Base-by-base conservation (phyloP, 2,329 filamentous ascomycete species). In the Aspergillus flavus region DNA sequence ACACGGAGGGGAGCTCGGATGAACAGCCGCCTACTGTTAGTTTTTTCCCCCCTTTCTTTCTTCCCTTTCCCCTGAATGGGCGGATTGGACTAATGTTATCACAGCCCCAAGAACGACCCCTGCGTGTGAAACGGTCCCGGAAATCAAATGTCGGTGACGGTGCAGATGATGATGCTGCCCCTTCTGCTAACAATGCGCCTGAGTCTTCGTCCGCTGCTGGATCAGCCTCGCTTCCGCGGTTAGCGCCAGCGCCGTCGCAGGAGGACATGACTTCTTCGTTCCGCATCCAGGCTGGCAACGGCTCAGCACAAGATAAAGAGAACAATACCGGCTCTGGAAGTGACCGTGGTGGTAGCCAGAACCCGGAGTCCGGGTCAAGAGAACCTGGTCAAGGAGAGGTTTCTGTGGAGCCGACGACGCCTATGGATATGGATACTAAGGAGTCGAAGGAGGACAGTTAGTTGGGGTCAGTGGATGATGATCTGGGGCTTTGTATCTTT, bases 91-190 rank as follows among this genome's bases (percentile, higher is more conserved):
- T 56, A 55, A 48, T 54, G 41, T 57, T 34, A 32, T 54, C 57
- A 52, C 64, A 83, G 80, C 81, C 81, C 48, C 75, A 80, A 72
- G 80, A 83, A 73, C 75, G 81, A 56, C 81, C 81, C 7, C 76
- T 82, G 52, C 78, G 81, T 62, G 73, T 77, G 23, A 81, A 81
- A 65, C 77, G 77, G 64, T 79, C 74, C 53, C 77, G 78, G 52
- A 80, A 78, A 64, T 75, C 76, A 14, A 78, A 78, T 43, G 62
- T 73, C 36, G 63, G 68, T 9, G 62, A 71, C 6, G 69, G 68
- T 6, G 72, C 69, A 16, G 66, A 66, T n/a, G 71, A 73, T 12
- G 72, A 75, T 10, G 71, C 72, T 11, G 46, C 67, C 45, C 61
- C 59, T 4, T 68, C 63, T 32, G 68, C 67, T 11, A 72, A 69